Evolutionary conservation across 2,329 filamentous ascomycete species (phyloP), one percentile per base, ranked within the genome.

Genomic region (Macroventuria anomochaeta): DNA sequence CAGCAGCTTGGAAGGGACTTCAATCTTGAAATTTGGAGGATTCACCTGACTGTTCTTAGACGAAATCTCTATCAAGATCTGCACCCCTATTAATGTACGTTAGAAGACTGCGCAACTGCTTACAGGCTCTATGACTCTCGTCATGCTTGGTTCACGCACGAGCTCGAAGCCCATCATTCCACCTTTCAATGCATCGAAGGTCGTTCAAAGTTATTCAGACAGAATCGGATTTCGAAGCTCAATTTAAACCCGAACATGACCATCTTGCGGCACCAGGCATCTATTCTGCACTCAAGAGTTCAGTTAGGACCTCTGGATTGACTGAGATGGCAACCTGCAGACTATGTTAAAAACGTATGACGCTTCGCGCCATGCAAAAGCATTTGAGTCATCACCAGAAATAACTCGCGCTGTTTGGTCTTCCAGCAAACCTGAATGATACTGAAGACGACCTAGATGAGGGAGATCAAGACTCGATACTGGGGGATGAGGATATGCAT

Each of bases 81-180:
- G 4, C 65, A 66, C 29, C 61, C 62, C 3, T 67, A 65, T 34
- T 60, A 53, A 20, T 69, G 67, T 28, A 69, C 64, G 0, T 66
- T 59, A 26, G 54, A 64, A 25, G 10, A 60, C 7, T 70, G 61
- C 23, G 37, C 52, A 2, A 63, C 58, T 20, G 56, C 61, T 8
- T 61, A 67, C 21, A 57, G 59, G n/a, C 53, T 68, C 1, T 68
- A 58, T 20, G 59, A 62, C 10, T 64, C 65, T 2, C 57, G 57
- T 0, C 58, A 61, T 32, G 46, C 53, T 3, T 67, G 64, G 64
- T 67, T 64, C 23, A 39, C 50, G n/a, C 64, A 69, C 38, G 64
- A 69, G 28, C 44, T 66, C 1, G 50, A 65, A 23, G 60, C 55
- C 12, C 65, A 67, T 31, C 31, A 57, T 33, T 52, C 47, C 2